Percentiles rank a stretch among this genome's conserved stretches.
Evolutionary conservation across 495 filamentous ascomycete species (phyloP).

Genomic region (Hypomontagnella submonticulosa): DNA sequence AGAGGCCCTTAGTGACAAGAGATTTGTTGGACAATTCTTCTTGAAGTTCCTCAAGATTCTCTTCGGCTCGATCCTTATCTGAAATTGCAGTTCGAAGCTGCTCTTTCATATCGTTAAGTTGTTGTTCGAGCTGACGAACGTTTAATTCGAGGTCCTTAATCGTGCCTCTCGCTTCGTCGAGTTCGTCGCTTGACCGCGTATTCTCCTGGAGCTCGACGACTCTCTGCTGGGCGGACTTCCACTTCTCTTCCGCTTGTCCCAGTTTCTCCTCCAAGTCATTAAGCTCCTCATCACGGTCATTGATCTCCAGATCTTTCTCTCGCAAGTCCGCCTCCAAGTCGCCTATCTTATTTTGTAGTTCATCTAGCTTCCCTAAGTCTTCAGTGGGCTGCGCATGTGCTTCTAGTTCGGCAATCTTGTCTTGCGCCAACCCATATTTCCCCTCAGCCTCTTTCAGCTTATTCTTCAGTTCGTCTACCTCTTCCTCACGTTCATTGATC

Average conservation of each 20-base stretch:
- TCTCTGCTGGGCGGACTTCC: constrained; percentile 59
- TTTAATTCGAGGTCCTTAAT: constrained; percentile 60
- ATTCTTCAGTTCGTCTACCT: constrained; percentile 50
- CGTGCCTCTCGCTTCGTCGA: constrained; percentile 65
- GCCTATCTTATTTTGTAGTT: constrained; percentile 73
- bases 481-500: constrained; percentile 57
- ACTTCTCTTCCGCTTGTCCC: constrained; percentile 37
- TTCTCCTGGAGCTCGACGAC: constrained; percentile 71
- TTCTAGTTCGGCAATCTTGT: constrained; percentile 65
- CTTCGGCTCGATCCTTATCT: constrained; percentile 67
- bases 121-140: constrained; percentile 56
- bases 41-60: constrained; percentile 72
- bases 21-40: constrained; percentile 85
- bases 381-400: constrained; percentile 56
- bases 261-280: constrained; percentile 61
- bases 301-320: constrained; percentile 72
- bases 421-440: constrained; percentile 48
- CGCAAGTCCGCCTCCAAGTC: constrained; percentile 73
- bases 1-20: constrained; percentile 78
- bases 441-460: constrained; percentile 41
- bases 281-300: constrained; percentile 73
- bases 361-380: constrained; percentile 66
- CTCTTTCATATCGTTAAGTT: constrained; percentile 67
- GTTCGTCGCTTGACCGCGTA: constrained; percentile 62
- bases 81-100: constrained; percentile 71